Evolutionary conservation across 805 yeast genomes (phyloP).

Genomic region (Ogataea pignaliae): DNA sequence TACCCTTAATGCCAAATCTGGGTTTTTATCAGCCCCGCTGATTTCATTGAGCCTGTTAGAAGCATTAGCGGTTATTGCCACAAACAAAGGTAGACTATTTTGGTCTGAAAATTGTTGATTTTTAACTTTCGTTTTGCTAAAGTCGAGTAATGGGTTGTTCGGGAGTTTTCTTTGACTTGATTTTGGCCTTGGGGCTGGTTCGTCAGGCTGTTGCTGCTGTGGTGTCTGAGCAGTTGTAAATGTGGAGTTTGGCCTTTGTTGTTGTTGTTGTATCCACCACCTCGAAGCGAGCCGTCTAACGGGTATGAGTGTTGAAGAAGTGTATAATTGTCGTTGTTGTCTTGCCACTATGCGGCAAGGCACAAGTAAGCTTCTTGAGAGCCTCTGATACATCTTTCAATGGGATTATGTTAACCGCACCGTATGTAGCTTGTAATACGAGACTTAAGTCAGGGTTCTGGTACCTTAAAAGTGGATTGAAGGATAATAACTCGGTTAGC

Average conservation of each 20-base stretch:
- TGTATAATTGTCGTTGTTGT: too few relatives aligned
- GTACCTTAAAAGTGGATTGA: too few relatives aligned
- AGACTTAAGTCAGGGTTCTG: too few relatives aligned
- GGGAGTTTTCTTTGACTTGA: neutral
- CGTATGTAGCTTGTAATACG: too few relatives aligned
- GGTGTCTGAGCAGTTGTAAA: neutral
- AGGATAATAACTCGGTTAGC: too few relatives aligned
- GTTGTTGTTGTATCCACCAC: too few relatives aligned
- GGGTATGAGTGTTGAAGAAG: too few relatives aligned
- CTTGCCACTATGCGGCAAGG: too few relatives aligned
- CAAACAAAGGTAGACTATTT: constrained; percentile 32
- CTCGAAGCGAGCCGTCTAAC: too few relatives aligned
- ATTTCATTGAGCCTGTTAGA: constrained; percentile 49
- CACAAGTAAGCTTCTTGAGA: too few relatives aligned
- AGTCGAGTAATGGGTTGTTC: constrained; percentile 23
- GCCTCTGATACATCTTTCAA: too few relatives aligned
- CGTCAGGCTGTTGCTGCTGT: neutral
- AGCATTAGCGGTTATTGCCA: constrained; percentile 47
- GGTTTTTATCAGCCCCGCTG: constrained; percentile 49
- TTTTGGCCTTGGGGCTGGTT: constrained; percentile 1
- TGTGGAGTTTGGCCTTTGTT: neutral
- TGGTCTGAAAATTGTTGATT: constrained; percentile 32
- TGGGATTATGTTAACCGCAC: too few relatives aligned
- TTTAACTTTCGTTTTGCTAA: constrained; percentile 27
- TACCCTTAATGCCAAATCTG: constrained; percentile 62